A percentile compares a stretch with the other conserved stretches of the same genome.
Conservation (phyloP, 2,329 filamentous ascomycete genomes). For the Acephala macrosclerotiorum region DNA sequence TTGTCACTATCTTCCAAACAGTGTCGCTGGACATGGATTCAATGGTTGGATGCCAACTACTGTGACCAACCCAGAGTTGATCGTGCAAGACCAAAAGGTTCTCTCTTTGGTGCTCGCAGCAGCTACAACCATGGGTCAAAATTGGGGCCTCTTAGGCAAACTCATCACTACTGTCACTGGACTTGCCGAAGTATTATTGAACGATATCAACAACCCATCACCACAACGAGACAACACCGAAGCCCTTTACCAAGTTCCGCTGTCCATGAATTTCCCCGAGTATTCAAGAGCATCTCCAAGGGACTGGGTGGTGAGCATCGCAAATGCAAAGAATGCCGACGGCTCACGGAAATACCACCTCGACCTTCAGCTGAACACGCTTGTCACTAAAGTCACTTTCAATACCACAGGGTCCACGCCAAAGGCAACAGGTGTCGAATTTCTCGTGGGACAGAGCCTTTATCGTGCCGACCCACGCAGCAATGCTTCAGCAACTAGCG, state of each 20-base stretch:
- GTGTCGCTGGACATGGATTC: slow-evolving; percentile 51
- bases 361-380: slow-evolving; percentile 26
- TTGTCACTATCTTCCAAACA: slow-evolving; percentile 50
- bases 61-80: slow-evolving; percentile 14
- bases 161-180: slow-evolving; percentile 17
- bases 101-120: slow-evolving; percentile 28
- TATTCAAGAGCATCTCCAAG: slow-evolving; percentile 31
- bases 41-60: slow-evolving; percentile 36
- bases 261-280: slow-evolving; percentile 27
- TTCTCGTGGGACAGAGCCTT: slow-evolving; percentile 49
- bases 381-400: slow-evolving; percentile 52
- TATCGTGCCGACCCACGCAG: slow-evolving; percentile 52
- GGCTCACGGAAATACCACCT: slow-evolving; percentile 33
- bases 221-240: slow-evolving; percentile 29
- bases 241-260: slow-evolving; percentile 36
- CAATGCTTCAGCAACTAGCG: slow-evolving; percentile 36
- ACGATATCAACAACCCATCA: slow-evolving; percentile 35
- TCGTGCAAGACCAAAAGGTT: slow-evolving; percentile 23
- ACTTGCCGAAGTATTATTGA: slow-evolving; percentile 22
- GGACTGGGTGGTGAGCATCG: slow-evolving; percentile 37
- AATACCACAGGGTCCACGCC: slow-evolving; percentile 42
- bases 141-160: slow-evolving; percentile 13
- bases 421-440: slow-evolving; percentile 51
- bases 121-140: slow-evolving; percentile 28
- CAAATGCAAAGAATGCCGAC: slow-evolving; percentile 31